Evolutionary conservation across 2,329 filamentous ascomycete genomes (phyloP), one percentile per base, ranked within the genome.

Genomic region (Neurospora crassa): DNA sequence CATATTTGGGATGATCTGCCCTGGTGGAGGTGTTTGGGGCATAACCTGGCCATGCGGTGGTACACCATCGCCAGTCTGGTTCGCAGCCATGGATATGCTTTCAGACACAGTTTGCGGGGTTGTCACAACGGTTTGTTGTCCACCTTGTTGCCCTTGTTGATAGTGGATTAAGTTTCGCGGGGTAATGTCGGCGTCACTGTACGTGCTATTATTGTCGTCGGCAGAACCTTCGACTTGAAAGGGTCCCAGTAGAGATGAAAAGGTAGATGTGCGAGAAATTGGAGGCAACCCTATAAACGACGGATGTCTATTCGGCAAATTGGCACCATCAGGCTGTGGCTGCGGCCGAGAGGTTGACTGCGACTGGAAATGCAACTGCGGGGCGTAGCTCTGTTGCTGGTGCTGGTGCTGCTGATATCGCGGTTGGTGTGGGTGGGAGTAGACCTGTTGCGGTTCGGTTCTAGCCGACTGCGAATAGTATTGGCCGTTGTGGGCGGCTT

Each of bases 261-360:
- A 87, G 3, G 86, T 87, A 18, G 88, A 89, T 16, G 83, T 84
- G 41, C 87, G 83, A 67, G 87, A 83, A 71, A 90, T 88, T 1
- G 86, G 87, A 3, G 88, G 88, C 45, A 90, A 78, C 0, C 86
- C 86, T 29, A 85, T 80, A 73, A 90, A 90, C 1, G 86, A 88
- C 1, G 84, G 81, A 12, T 82, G 79, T 41, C 84, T 81, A 47
- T 82, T 79, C 43, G 82, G 80, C n/a, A 75, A 75, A 67, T 77
- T 76, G 18, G 76, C 40, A 69, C 72, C 69, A 29, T 71, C 63
- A 67, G 72, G 68, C 63, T 74, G 67, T 20, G 74, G 72, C 16
- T 76, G 73, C n/a, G 74, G 70, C 40, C 76, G 75, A 18, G 24
- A 59, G 12, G 47, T 59, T 59, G 24, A 59, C 29, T 59, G 24